Conservation (phyloP, 495 filamentous ascomycete genomes). For the Apiosordaria backusii region DNA sequence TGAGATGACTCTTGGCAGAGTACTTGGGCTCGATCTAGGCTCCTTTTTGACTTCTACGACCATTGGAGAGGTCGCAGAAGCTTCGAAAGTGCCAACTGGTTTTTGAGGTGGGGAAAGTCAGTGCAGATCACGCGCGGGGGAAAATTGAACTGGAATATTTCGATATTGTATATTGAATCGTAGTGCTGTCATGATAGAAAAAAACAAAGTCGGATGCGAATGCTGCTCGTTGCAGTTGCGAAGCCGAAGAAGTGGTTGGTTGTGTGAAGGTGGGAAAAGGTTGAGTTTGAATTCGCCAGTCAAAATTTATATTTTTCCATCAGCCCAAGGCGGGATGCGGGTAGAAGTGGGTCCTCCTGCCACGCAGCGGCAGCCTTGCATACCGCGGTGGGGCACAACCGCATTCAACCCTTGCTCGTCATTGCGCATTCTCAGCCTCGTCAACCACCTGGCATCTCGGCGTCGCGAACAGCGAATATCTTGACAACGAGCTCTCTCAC, state of each 20-base stretch:
- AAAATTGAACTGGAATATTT: not conserved
- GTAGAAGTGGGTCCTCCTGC: not conserved
- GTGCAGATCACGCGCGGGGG: conserved; percentile 3
- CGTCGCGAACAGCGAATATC: not conserved
- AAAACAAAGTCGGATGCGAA: not conserved
- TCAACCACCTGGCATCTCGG: conserved; percentile 23
- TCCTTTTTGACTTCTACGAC: conserved; percentile 67
- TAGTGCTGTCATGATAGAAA: not conserved
- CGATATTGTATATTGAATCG: conserved; percentile 12
- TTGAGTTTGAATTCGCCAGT: not conserved
- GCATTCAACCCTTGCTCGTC: conserved; percentile 2
- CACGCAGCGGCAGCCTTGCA: conserved; percentile 6
- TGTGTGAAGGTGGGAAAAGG: not conserved
- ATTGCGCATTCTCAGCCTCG: conserved; percentile 15
- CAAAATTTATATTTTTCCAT: conserved; percentile 26
- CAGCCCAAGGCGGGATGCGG: conserved; percentile 9
- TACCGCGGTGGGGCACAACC: not conserved
- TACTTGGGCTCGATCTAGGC: conserved; percentile 62
- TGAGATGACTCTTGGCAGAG: conserved; percentile 74
- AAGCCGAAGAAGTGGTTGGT: not conserved
- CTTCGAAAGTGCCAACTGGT: conserved; percentile 68
- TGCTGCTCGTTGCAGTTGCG: not conserved
- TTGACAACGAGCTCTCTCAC: not conserved
- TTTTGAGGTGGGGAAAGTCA: not conserved
- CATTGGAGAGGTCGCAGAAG: conserved; percentile 62